Percentiles rank a stretch among this genome's conserved stretches.
Conservation (phyloP, 441 rosid genomes). For the Adansonia madagascariensis region DNA sequence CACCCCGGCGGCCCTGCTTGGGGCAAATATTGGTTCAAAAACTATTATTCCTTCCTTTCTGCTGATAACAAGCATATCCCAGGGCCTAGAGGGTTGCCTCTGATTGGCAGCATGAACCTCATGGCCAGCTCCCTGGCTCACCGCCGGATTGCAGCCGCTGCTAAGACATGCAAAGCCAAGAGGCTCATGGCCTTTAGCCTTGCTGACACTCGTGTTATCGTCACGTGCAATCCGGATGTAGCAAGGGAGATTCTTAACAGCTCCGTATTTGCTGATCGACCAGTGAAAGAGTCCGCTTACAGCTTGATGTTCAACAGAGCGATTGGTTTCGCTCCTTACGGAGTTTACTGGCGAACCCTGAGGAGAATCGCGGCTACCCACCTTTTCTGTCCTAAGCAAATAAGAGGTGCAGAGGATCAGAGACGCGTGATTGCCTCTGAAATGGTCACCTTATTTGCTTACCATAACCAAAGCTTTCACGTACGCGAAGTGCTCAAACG, state of each 20-base stretch:
- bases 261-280: constrained; percentile 80
- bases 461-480: constrained; percentile 30
- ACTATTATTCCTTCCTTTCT: neutral
- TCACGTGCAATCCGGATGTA: constrained; percentile 76
- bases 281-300: constrained; percentile 77
- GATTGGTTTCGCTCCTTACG: constrained; percentile 87
- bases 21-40: constrained; percentile 55
- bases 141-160: constrained; percentile 60
- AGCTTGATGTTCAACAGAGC: constrained; percentile 85
- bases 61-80: constrained; percentile 47
- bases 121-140: constrained; percentile 71
- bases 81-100: constrained; percentile 77
- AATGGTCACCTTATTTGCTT: constrained; percentile 51
- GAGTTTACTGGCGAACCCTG: constrained; percentile 76
- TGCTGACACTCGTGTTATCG: constrained; percentile 68
- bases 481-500: constrained; percentile 66
- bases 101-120: constrained; percentile 70
- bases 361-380: constrained; percentile 70
- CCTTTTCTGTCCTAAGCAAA: constrained; percentile 73
- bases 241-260: constrained; percentile 78
- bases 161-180: constrained; percentile 47
- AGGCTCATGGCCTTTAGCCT: constrained; percentile 89
- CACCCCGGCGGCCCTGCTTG: constrained; percentile 92
- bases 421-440: constrained; percentile 49
- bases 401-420: constrained; percentile 56